Evolutionary conservation across 345 rosid genomes (phyloP).

Genomic region (Nephelium lappaceum): DNA sequence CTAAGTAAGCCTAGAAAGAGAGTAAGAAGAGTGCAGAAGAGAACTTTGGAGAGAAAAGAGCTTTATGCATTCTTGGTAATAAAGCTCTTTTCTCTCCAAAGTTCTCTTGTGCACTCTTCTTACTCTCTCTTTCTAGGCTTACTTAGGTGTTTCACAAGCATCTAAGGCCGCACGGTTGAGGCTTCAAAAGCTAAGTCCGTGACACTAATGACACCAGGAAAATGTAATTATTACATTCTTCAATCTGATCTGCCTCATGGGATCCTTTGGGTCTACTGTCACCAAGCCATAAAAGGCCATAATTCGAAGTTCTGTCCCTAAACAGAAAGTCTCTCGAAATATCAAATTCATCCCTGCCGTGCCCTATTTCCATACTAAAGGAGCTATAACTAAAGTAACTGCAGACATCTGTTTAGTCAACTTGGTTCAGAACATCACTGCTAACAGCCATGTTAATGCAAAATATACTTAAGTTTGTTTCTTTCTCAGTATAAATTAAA

Average conservation of each 20-base stretch:
- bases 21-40: too few species aligned
- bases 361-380: neutral
- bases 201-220: too few species aligned
- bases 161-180: too few species aligned
- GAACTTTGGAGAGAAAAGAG: too few species aligned
- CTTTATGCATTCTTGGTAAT: too few species aligned
- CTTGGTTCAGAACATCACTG: neutral
- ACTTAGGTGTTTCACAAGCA: too few species aligned
- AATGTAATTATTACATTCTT: too few species aligned
- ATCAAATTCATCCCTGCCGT: neutral
- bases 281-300: neutral
- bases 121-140: too few species aligned
- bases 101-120: too few species aligned
- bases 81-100: too few species aligned
- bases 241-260: neutral
- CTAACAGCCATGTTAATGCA: neutral
- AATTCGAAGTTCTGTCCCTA: neutral
- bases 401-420: neutral
- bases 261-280: neutral
- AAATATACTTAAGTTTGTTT: neutral
- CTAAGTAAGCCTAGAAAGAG: too few species aligned
- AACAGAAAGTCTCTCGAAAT: neutral
- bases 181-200: too few species aligned
- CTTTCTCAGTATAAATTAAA: neutral
- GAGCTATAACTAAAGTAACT: neutral